These are phyloP conservation scores for Clathrus columnatus DNA, from an alignment of 768 basidiomycete species.

Conservation along the genomic window DNA sequence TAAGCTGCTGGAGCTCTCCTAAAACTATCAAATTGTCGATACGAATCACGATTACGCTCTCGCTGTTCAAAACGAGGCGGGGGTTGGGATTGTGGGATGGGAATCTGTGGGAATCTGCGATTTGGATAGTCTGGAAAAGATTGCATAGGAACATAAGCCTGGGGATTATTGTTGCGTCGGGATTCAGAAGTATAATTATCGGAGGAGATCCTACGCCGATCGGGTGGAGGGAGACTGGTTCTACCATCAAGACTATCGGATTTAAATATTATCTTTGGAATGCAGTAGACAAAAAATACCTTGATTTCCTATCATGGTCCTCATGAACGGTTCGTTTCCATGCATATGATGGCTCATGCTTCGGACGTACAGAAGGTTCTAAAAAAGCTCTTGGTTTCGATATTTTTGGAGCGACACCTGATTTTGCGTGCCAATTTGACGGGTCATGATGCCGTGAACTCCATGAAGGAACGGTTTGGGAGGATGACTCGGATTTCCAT, in stretches of 20 bases:
- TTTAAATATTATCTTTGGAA: not conserved
- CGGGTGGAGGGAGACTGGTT: not conserved
- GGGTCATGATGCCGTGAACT: not conserved
- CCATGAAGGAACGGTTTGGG: not conserved
- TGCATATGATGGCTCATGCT: constrained; percentile 7
- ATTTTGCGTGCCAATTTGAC: not conserved
- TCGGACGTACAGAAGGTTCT: not conserved
- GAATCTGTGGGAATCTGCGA: not conserved
- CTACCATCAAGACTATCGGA: constrained; percentile 4
- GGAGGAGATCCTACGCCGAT: not conserved
- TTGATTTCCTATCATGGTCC: constrained; percentile 6
- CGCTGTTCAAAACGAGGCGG: not conserved
- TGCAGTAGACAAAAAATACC: not conserved
- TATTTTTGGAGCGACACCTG: not conserved
- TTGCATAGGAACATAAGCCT: not conserved
- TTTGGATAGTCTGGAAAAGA: not conserved
- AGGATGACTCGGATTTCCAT: not conserved
- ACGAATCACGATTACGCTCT: constrained; percentile 1
- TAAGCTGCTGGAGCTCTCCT: not conserved
- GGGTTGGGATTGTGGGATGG: not conserved
- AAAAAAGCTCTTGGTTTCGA: not conserved
- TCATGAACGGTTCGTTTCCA: constrained; percentile 5
- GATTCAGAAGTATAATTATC: not conserved
- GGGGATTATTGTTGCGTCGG: not conserved
- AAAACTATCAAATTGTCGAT: not conserved